Percentiles rank a stretch among this genome's conserved stretches.
phyloP scores from a whole-genome alignment of 1,284 basidiomycete genomes.

The Afroboletus lepidellus region DNA sequence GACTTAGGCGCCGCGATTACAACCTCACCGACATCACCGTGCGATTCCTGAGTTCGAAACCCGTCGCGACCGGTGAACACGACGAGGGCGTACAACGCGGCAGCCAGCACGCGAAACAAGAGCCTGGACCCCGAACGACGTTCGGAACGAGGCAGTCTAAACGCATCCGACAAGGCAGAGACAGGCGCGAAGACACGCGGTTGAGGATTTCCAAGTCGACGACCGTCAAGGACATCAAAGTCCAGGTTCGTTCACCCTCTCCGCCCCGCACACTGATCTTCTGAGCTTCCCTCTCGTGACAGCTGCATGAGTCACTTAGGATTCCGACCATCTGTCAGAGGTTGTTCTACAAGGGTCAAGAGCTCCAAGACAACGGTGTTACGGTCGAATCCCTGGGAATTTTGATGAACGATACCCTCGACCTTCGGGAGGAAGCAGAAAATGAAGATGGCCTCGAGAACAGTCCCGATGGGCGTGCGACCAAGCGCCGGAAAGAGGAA shows the following conservation, averaged over 20 bases:
- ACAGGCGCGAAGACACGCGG: slow-evolving; percentile 47
- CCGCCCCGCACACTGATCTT: background rate
- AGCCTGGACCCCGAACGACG: slow-evolving; percentile 25
- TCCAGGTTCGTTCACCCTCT: slow-evolving; percentile 48
- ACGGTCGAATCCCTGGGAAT: slow-evolving; percentile 63
- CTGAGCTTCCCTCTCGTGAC: background rate
- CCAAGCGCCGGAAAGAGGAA: slow-evolving; percentile 54
- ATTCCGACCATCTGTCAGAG: slow-evolving; percentile 75
- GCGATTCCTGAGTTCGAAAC: slow-evolving; percentile 36
- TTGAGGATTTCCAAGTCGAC: slow-evolving; percentile 61
- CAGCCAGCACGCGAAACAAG: slow-evolving; percentile 27
- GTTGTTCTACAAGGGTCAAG: slow-evolving; percentile 58
- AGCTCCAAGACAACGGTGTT: slow-evolving; percentile 61
- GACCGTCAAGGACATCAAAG: slow-evolving; percentile 74
- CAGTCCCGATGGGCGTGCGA: slow-evolving; percentile 45
- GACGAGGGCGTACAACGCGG: slow-evolving; percentile 27
- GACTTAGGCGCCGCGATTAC: slow-evolving; percentile 50
- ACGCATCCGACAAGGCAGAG: slow-evolving; percentile 57
- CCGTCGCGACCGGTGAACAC: slow-evolving; percentile 21
- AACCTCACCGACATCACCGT: slow-evolving; percentile 50
- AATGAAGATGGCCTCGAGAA: slow-evolving; percentile 54
- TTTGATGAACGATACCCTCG: slow-evolving; percentile 61
- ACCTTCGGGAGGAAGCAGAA: slow-evolving; percentile 63
- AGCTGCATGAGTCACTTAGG: slow-evolving; percentile 59
- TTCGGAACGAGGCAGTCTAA: slow-evolving; percentile 57